Conservation (phyloP, 2,329 filamentous ascomycete genomes). For the Hypoxylon rubiginosum region DNA sequence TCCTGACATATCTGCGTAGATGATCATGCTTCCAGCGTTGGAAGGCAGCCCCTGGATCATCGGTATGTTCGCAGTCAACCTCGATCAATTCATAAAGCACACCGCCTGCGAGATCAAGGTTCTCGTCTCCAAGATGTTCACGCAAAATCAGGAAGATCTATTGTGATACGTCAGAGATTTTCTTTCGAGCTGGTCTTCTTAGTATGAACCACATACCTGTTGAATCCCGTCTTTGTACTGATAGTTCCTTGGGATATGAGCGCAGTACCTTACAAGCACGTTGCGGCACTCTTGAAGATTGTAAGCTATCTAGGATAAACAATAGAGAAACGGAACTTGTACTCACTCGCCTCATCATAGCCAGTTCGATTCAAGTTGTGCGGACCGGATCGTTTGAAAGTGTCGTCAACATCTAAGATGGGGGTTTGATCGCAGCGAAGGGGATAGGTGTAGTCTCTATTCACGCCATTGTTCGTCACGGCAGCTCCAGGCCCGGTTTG, state of each 20-base stretch:
- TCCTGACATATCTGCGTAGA: constrained; percentile 58
- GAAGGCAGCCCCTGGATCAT: constrained; percentile 61
- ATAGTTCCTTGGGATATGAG: constrained; percentile 61
- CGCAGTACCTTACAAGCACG: constrained; percentile 60
- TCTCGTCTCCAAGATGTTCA: constrained; percentile 61
- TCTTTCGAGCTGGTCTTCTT: not conserved
- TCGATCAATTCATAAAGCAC: constrained; percentile 63
- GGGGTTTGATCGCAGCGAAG: not conserved
- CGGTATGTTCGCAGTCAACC: constrained; percentile 59
- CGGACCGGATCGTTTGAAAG: constrained; percentile 42
- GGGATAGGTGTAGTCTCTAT: constrained; percentile 4
- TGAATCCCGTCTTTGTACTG: constrained; percentile 61
- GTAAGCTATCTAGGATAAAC: not conserved
- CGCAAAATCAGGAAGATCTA: constrained; percentile 59
- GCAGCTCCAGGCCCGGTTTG: constrained; percentile 8
- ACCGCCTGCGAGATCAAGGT: constrained; percentile 59
- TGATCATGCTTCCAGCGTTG: constrained; percentile 62
- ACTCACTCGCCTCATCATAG: constrained; percentile 50
- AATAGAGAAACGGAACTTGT: not conserved
- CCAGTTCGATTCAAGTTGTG: constrained; percentile 45
- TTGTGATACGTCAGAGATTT: constrained; percentile 22
- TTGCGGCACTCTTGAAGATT: constrained; percentile 58
- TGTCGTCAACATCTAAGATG: constrained; percentile 10
- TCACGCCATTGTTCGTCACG: not conserved
- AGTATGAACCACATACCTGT: constrained; percentile 50